These are phyloP conservation scores for Pelargonium australe DNA, from an alignment of 441 rosid genomes.

Conservation along the genomic window DNA sequence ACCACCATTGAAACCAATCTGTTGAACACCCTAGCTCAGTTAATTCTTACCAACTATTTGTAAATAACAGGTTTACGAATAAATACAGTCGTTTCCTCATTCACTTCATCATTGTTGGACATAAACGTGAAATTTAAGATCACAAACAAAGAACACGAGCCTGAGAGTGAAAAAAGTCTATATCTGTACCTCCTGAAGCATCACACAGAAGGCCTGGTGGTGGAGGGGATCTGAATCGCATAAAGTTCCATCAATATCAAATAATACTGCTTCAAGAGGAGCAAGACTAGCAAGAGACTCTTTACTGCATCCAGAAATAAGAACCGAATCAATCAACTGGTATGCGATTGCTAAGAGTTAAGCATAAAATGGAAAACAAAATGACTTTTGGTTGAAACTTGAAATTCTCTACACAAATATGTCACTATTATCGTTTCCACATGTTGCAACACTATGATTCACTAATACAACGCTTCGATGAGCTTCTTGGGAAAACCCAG, in stretches of 20 bases:
- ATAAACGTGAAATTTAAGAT: background rate
- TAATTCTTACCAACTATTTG: background rate
- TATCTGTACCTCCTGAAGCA: conserved; percentile 65
- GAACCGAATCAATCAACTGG: background rate
- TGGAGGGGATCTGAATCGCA: conserved; percentile 94
- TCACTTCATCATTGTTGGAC: background rate
- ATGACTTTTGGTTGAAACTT: too few relatives aligned
- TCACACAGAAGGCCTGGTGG: conserved; percentile 43
- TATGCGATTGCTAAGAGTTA: background rate
- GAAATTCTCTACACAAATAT: too few relatives aligned
- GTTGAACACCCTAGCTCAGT: conserved; percentile 20
- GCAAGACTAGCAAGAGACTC: conserved; percentile 50
- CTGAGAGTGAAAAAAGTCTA: background rate
- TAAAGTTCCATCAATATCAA: conserved; percentile 92
- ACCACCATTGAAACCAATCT: conserved; percentile 83
- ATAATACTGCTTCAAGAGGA: conserved; percentile 72
- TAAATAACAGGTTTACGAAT: too few relatives aligned
- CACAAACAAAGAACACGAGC: background rate
- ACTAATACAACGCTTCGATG: too few relatives aligned
- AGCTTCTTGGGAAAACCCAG: too few relatives aligned
- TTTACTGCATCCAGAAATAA: conserved; percentile 37
- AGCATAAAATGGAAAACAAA: too few relatives aligned
- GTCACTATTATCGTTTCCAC: too few relatives aligned
- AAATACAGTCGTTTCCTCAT: background rate
- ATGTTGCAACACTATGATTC: too few relatives aligned